Percentiles rank a stretch among this genome's conserved stretches.
These are phyloP conservation scores for Fusarium nurragi DNA, from an alignment of 2,329 filamentous ascomycete genomes.

Conservation along the genomic window DNA sequence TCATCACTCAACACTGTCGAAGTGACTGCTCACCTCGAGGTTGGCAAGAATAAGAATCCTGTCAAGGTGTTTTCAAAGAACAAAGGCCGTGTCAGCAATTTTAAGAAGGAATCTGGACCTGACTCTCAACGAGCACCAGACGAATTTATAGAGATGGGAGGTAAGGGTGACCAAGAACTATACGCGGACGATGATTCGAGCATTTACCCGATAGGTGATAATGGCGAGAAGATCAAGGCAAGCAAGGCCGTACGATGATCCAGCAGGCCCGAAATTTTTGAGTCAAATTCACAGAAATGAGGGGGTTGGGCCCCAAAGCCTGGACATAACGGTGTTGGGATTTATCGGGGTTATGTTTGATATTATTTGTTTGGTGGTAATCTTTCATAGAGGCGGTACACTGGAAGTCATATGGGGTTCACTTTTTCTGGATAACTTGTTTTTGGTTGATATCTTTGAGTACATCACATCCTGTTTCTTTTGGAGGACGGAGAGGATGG, in stretches of 20 bases:
- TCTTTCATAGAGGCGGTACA: slow-evolving; percentile 25
- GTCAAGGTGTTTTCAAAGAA: slow-evolving; percentile 84
- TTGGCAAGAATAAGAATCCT: slow-evolving; percentile 64
- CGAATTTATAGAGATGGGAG: slow-evolving; percentile 87
- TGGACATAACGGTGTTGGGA: slow-evolving; percentile 18
- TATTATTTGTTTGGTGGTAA: slow-evolving; percentile 7
- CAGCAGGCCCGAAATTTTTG: not conserved
- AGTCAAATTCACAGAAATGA: not conserved
- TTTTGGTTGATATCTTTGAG: slow-evolving; percentile 2
- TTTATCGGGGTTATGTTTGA: not conserved
- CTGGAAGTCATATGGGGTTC: slow-evolving; percentile 12
- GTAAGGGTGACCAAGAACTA: slow-evolving; percentile 82
- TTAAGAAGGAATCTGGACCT: slow-evolving; percentile 70
- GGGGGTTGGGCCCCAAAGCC: not conserved
- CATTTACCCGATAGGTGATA: slow-evolving; percentile 56
- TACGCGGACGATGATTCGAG: slow-evolving; percentile 71
- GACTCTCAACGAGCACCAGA: slow-evolving; percentile 71
- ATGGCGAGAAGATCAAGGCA: slow-evolving; percentile 44
- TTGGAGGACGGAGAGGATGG: not conserved
- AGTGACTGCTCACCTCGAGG: slow-evolving; percentile 62
- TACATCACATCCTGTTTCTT: not conserved
- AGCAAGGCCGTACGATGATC: slow-evolving; percentile 39
- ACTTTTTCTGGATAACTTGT: not conserved
- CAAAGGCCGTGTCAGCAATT: slow-evolving; percentile 51
- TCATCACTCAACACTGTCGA: slow-evolving; percentile 81